These are phyloP conservation scores for Ophiostoma sp. DNA, from an alignment of 2,329 filamentous ascomycete genomes.

Conservation along the genomic window DNA sequence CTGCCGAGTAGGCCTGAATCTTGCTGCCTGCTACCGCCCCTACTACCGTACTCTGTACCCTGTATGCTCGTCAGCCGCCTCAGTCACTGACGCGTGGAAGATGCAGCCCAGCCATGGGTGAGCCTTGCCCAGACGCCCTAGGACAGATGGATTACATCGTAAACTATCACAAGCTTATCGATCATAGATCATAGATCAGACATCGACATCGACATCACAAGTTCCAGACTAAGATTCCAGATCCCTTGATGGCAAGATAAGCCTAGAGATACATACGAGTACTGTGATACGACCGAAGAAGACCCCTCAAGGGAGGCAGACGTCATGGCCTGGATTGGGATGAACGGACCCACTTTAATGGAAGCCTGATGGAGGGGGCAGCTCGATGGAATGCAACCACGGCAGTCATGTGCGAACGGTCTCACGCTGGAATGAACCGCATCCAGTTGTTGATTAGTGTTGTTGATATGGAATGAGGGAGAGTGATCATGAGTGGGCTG, in stretches of 20 bases:
- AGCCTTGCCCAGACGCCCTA: neutral
- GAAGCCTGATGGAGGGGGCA: constrained; percentile 2
- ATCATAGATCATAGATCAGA: neutral
- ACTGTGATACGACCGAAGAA: neutral
- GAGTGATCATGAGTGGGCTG: no score
- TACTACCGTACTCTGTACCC: neutral
- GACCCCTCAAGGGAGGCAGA: neutral
- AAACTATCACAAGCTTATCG: neutral
- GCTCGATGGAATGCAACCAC: neutral
- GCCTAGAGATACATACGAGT: neutral
- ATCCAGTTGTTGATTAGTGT: no score
- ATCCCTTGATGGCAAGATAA: neutral
- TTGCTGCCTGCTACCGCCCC: neutral
- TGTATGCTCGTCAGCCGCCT: neutral
- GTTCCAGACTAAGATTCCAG: neutral
- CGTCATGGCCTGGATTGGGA: neutral
- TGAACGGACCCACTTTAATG: neutral
- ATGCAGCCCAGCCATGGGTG: neutral
- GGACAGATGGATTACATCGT: neutral
- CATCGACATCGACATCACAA: no score
- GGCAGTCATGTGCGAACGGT: neutral
- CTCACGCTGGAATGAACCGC: neutral
- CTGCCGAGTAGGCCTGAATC: neutral
- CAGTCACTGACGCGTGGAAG: neutral
- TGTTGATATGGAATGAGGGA: no score